Base-by-base conservation (phyloP, 345 rosid genomes). In the Linum tenue region DNA sequence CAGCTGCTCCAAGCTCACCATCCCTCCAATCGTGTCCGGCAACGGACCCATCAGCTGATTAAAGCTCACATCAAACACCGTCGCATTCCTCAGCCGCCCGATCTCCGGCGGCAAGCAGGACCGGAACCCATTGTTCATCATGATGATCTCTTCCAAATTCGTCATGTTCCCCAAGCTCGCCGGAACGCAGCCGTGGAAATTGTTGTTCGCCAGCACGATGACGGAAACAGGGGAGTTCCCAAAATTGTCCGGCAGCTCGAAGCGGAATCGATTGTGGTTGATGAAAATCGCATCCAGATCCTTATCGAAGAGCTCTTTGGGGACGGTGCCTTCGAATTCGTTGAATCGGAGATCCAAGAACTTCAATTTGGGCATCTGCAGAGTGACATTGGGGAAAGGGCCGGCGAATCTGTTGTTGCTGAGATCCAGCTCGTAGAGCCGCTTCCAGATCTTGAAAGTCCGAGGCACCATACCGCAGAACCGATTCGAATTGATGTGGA, bases 361-460 rank as follows among this genome's bases (percentile, higher is more conserved):
- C 64, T 84, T 87, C 44, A 90, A 82, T 14, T 73, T 22, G 57
- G 90, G 95, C 73, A 90, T 68, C 41, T 57, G 22, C 6, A 90
- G 75, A 66, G 87, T 83, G 39, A 90, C 86, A 51, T 39, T 68
- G 0, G 97, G 97, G 56, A 90, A 90, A 66, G 79, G 81, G 5
- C 97, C 97, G 44, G 92, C 95, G 68, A 90, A 84, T 3, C 97
- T 73, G 61, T 90, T 90, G 78, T 90, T 90, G 78, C 97, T 90
- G n/a, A 90, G 90, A 82, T 90, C 97, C 77, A 90, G 79, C 82
- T 90, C 97, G 69, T 71, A 83, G 16, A 90, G 80, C 43, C 81
- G 65, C 80, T 80, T 84, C 53, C 87, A 79, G 56, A 73, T 64
- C 5, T 60, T 55, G 56, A 90, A 90, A 78, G 68, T 77, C 44